Evolutionary conservation across 208 protist genomes (phyloP), one percentile per base, ranked within the genome.

Genomic region (Balamuthia mandrillaris): DNA sequence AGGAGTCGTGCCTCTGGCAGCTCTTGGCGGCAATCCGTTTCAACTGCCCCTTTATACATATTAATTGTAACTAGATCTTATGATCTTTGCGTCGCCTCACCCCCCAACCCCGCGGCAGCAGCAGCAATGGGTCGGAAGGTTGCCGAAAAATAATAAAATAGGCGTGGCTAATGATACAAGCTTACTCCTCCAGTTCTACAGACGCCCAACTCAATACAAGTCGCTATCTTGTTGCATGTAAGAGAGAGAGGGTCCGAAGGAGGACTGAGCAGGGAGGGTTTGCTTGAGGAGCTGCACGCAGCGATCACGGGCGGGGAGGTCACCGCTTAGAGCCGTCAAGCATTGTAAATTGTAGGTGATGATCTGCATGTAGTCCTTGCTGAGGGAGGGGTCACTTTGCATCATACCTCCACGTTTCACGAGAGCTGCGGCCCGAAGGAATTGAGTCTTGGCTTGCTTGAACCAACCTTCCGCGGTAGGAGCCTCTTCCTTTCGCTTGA

Each of bases 281-380:
- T n/a, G 44, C 7, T 39, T 39, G 24, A 77, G 42, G 41, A 45
- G 44, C 66, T 77, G n/a, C 49, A 56, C 44, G 66, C 66, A 14
- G 66, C 66, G 9, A 45, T 45, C 66, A 45, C 54, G 2, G 66
- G 29, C 37, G 47, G 68, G 68, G 44, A 56, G 49, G 49, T 18
- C 49, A 56, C 18, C 49, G 49, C 49, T 56, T 24, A 83, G 54
- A 12, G 75, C 75, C 41, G 75, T 54, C 52, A 83, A 29, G 16
- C 51, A 83, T 24, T 47, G 52, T 39, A 83, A 24, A 29, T 83
- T 83, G 75, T 83, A 83, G 54, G 75, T 54, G 29, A 83, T 14
- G 54, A 83, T 66, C 41, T 47, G 24, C 29, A 47, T 35, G 35
- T 83, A 83, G 52, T 35, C 47, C 3, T 29, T 37, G 41, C 52